Percentiles rank a stretch among this genome's conserved stretches.
Evolutionary conservation across 176 grass and related monocot genomes (phyloP).

Genomic region (Rhynchospora tenuis): DNA sequence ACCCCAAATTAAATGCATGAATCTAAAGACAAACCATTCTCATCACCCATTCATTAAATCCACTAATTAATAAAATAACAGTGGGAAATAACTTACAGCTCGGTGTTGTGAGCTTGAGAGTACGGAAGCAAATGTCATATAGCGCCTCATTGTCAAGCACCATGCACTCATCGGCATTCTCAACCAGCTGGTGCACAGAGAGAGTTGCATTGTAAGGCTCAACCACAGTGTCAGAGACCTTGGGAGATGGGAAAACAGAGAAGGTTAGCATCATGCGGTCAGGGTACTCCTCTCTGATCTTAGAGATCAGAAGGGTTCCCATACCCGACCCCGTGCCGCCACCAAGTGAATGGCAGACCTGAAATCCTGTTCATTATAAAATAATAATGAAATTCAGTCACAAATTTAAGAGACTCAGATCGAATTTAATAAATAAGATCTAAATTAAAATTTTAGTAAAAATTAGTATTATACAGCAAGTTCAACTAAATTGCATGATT

Average conservation of each 20-base stretch:
- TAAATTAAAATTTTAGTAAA: not conserved
- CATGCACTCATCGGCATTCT: conserved; percentile 92
- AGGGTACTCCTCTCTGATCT: conserved; percentile 90
- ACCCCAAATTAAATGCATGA: conserved; percentile 11
- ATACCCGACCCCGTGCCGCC: conserved; percentile 85
- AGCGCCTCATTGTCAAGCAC: conserved; percentile 81
- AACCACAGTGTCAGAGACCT: conserved; percentile 85
- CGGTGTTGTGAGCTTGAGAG: conserved; percentile 78
- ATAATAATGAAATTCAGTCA: not conserved
- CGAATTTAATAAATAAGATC: not conserved
- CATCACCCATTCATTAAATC: not conserved
- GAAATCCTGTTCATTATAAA: conserved; percentile 46
- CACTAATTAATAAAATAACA: conserved; percentile 1
- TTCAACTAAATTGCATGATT: conserved; percentile 1
- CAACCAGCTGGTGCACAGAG: conserved; percentile 79
- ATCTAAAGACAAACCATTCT: not conserved
- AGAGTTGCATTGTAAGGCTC: conserved; percentile 86
- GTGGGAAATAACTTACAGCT: conserved; percentile 55
- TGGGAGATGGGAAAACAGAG: conserved; percentile 81
- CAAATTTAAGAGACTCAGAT: not conserved
- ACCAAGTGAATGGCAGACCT: conserved; percentile 84
- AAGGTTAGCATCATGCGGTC: conserved; percentile 93
- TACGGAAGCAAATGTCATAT: conserved; percentile 86
- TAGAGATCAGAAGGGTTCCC: conserved; percentile 85
- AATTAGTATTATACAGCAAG: not conserved